Evolutionary conservation across 129 eudicot species (phyloP).

Genomic region (Helichrysum umbraculigerum): DNA sequence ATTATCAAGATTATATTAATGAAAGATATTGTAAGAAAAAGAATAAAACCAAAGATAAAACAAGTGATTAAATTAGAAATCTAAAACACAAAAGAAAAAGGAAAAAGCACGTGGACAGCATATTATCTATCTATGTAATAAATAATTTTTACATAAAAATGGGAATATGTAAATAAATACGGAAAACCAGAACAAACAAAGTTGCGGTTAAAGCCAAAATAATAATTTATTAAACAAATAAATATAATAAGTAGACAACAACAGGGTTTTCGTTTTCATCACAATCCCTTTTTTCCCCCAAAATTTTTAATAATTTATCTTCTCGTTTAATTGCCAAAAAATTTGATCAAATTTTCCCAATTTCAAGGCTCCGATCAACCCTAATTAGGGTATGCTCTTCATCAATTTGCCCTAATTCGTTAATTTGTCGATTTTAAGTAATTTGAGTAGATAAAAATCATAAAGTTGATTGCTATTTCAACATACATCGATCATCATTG

Average conservation of each 20-base stretch:
- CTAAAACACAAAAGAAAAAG: background rate
- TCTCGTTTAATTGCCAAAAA: background rate
- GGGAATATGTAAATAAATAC: slow-evolving; percentile 23
- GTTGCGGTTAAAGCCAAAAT: slow-evolving; percentile 48
- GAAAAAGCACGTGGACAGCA: slow-evolving; percentile 35
- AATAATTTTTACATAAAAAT: slow-evolving; percentile 11
- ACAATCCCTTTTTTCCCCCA: slow-evolving; percentile 34
- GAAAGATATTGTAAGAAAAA: background rate
- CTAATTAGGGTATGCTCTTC: slow-evolving; percentile 37
- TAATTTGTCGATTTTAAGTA: slow-evolving; percentile 18
- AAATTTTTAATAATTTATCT: slow-evolving; percentile 16
- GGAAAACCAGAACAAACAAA: slow-evolving; percentile 36
- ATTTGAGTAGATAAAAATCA: slow-evolving; percentile 32
- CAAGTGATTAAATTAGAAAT: background rate
- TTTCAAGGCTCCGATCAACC: slow-evolving; percentile 41
- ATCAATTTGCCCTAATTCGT: slow-evolving; percentile 10
- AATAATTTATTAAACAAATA: slow-evolving; percentile 14
- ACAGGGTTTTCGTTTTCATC: slow-evolving; percentile 46
- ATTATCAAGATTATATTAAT: too few species aligned
- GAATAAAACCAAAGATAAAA: background rate
- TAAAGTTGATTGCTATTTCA: slow-evolving; percentile 14
- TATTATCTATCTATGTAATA: slow-evolving; percentile 9
- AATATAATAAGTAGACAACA: slow-evolving; percentile 11
- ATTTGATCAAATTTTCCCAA: slow-evolving; percentile 27
- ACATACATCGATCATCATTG: slow-evolving; percentile 32